Evolutionary conservation across 306 rosid species (phyloP).

Genomic region (Delonix regia): DNA sequence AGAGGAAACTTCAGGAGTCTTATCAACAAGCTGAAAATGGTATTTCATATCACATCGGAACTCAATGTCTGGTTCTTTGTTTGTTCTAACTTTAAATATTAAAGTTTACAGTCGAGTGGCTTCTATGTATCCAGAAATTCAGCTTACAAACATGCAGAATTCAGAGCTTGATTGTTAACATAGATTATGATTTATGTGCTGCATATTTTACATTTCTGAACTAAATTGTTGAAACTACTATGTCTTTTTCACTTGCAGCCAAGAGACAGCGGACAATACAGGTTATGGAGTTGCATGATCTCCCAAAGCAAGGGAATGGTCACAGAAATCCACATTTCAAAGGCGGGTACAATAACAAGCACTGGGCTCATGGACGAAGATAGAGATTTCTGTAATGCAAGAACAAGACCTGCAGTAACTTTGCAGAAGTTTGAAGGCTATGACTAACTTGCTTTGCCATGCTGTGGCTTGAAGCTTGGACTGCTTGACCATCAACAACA

Average conservation of each 20-base stretch:
- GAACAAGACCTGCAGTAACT: neutral
- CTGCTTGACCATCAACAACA: slow-evolving; percentile 39
- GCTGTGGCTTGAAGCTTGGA: slow-evolving; percentile 37
- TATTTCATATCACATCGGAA: slow-evolving; percentile 29
- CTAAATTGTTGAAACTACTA: slow-evolving; percentile 24
- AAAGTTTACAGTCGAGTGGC: neutral
- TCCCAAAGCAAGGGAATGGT: slow-evolving; percentile 72
- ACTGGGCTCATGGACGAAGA: slow-evolving; percentile 60
- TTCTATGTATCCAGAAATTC: neutral
- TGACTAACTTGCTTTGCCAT: slow-evolving; percentile 19
- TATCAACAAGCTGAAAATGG: slow-evolving; percentile 96
- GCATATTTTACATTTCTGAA: slow-evolving; percentile 14
- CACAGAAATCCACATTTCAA: slow-evolving; percentile 60
- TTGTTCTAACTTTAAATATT: neutral
- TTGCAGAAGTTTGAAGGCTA: slow-evolving; percentile 20
- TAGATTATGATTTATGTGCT: neutral
- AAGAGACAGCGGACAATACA: slow-evolving; percentile 91
- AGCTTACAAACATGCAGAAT: neutral
- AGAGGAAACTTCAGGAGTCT: slow-evolving; percentile 92
- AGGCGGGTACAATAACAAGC: slow-evolving; percentile 65
- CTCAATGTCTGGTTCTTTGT: neutral
- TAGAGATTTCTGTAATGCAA: slow-evolving; percentile 32
- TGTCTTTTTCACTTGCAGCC: slow-evolving; percentile 54
- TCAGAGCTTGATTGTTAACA: neutral
- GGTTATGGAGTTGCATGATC: slow-evolving; percentile 89